A percentile compares a stretch with the other conserved stretches of the same genome.
Conservation (phyloP, 257 asterid species). For the Coffea canephora region DNA sequence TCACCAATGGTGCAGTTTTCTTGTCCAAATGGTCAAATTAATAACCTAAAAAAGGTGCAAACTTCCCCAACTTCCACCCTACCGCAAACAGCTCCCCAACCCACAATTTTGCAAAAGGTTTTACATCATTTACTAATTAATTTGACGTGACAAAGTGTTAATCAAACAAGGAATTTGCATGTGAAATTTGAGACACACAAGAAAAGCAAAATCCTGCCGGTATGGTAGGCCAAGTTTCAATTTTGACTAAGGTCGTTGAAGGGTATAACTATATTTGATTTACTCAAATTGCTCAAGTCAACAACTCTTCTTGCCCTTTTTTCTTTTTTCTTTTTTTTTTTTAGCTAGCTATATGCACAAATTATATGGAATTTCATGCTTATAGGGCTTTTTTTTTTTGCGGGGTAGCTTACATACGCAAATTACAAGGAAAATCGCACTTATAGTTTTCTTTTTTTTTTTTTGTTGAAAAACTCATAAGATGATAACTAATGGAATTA, state of each 20-base stretch:
- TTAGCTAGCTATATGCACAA: not conserved
- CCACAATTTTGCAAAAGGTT: not conserved
- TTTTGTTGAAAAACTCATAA: not conserved
- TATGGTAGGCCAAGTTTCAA: not conserved
- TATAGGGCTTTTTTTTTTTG: not conserved
- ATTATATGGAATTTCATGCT: no score
- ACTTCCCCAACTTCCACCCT: slow-evolving; percentile 14
- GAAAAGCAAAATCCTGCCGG: not conserved
- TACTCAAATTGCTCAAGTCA: not conserved
- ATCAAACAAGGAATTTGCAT: not conserved
- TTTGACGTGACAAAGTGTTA: not conserved
- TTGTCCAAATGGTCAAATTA: slow-evolving; percentile 12
- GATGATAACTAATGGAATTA: not conserved
- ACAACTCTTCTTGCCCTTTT: not conserved
- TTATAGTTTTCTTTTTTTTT: not conserved
- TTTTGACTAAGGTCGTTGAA: not conserved
- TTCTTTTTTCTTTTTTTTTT: not conserved
- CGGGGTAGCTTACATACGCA: not conserved
- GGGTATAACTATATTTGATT: not conserved
- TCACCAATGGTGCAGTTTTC: not conserved
- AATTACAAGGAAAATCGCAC: not conserved
- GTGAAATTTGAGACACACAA: not conserved
- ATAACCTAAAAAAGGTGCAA: slow-evolving; percentile 13
- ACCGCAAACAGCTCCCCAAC: slow-evolving; percentile 5
- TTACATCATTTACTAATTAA: not conserved